Conservation (phyloP, 1,139 yeast genomes). For the Yamadazyma siamensis region DNA sequence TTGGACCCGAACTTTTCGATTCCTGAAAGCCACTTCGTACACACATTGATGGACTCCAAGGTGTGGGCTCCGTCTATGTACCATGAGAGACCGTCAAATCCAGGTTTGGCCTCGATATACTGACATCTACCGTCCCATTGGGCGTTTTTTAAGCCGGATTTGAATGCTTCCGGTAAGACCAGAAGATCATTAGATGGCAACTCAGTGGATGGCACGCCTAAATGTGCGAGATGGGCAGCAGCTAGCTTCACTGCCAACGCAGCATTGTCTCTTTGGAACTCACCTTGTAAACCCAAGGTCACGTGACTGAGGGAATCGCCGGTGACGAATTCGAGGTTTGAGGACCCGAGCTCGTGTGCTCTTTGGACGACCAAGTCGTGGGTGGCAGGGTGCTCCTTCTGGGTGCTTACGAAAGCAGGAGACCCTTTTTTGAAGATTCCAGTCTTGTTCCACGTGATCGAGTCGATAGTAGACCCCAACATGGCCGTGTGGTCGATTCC, state of each 20-base stretch:
- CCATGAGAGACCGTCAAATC: slow-evolving; percentile 59
- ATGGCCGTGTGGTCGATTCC: slow-evolving; percentile 93
- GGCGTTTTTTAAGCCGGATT: slow-evolving; percentile 64
- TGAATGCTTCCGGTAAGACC: slow-evolving; percentile 52
- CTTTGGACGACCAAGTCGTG: slow-evolving; percentile 53
- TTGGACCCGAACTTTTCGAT: slow-evolving; percentile 18
- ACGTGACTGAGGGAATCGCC: slow-evolving; percentile 20
- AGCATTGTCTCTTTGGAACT: slow-evolving; percentile 82
- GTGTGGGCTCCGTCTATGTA: slow-evolving; percentile 96
- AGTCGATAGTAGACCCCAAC: slow-evolving; percentile 83
- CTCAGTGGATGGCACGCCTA: slow-evolving; percentile 31
- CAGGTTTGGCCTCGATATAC: slow-evolving; percentile 43
- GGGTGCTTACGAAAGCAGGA: slow-evolving; percentile 65
- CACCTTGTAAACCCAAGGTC: slow-evolving; percentile 79
- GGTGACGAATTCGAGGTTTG: slow-evolving; percentile 49
- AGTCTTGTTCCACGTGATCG: slow-evolving; percentile 94
- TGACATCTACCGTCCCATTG: slow-evolving; percentile 97
- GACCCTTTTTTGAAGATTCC: slow-evolving; percentile 78
- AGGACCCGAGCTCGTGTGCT: slow-evolving; percentile 59
- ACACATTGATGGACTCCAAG: slow-evolving; percentile 74
- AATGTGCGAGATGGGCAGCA: slow-evolving; percentile 51
- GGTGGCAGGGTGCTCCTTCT: slow-evolving; percentile 50
- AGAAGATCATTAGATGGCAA: slow-evolving; percentile 26
- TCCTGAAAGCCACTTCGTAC: slow-evolving; percentile 72
- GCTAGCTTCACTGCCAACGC: slow-evolving; percentile 82